phyloP scores from a whole-genome alignment of 202 grass and related monocot genomes.

The Saccharum hybrid region DNA sequence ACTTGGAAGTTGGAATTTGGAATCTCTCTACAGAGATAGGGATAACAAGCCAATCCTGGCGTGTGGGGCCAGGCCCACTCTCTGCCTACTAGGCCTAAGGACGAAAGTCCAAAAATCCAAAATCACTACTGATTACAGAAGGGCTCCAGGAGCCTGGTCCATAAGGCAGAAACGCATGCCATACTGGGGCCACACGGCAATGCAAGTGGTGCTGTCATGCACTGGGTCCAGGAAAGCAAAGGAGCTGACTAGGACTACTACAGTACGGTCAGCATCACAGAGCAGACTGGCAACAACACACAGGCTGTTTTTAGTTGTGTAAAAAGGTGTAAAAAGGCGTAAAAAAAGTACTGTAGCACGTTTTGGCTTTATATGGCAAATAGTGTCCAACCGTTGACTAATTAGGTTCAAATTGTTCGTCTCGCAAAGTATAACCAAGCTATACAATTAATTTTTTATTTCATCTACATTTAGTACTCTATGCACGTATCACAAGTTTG shows the following conservation, averaged over 20 bases:
- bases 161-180: slow-evolving; percentile 16
- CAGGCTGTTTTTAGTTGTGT: too few relatives aligned
- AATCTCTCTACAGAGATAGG: slow-evolving; percentile 44
- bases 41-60: slow-evolving; percentile 33
- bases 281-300: slow-evolving; percentile 2
- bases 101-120: slow-evolving; percentile 45
- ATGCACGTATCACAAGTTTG: too few relatives aligned
- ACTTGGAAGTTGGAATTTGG: slow-evolving; percentile 44
- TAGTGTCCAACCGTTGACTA: too few relatives aligned
- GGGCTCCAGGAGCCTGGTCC: slow-evolving; percentile 29
- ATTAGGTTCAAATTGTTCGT: too few relatives aligned
- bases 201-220: slow-evolving; percentile 18
- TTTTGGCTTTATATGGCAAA: too few relatives aligned
- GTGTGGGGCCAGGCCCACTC: slow-evolving; percentile 39
- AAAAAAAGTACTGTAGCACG: too few relatives aligned
- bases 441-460: too few relatives aligned
- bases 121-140: slow-evolving; percentile 11
- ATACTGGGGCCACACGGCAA: slow-evolving; percentile 13
- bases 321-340: too few relatives aligned
- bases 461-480: too few relatives aligned
- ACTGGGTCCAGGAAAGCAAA: slow-evolving; percentile 33
- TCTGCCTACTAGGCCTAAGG: slow-evolving; percentile 36
- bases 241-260: background rate
- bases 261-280: slow-evolving; percentile 8
- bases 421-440: too few relatives aligned